Percentiles rank a stretch among this genome's conserved stretches.
These are phyloP conservation scores for Lentinus brumalis DNA, from an alignment of 768 basidiomycete species.

Conservation along the genomic window DNA sequence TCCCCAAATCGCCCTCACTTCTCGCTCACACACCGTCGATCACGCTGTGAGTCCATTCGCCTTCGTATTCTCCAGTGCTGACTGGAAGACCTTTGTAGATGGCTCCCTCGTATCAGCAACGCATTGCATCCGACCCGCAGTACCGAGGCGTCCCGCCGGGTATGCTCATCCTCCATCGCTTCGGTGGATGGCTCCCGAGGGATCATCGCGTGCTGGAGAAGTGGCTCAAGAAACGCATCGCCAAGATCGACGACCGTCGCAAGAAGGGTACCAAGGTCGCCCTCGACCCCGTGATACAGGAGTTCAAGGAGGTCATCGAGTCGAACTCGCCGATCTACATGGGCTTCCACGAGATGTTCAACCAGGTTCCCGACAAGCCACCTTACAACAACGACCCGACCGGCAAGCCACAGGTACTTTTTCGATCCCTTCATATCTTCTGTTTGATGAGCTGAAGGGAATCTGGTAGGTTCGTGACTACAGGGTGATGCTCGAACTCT, in stretches of 20 bases:
- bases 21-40: too few species aligned
- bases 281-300: conserved; percentile 21
- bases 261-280: not conserved
- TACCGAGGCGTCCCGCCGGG: too few species aligned
- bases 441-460: not conserved
- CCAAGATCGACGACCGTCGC: not conserved
- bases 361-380: conserved; percentile 24
- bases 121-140: too few species aligned
- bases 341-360: conserved; percentile 40
- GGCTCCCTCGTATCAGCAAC: too few species aligned
- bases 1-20: too few species aligned
- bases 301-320: conserved; percentile 29
- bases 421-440: not conserved
- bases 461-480: conserved; percentile 43
- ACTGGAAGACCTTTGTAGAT: too few species aligned
- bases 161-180: not conserved
- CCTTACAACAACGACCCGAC: conserved; percentile 16
- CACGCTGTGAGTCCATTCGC: too few species aligned
- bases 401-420: conserved; percentile 8
- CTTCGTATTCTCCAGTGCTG: too few species aligned
- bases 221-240: conserved; percentile 3
- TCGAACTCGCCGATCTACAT: conserved; percentile 34
- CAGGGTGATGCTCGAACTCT: conserved; percentile 39
- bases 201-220: conserved; percentile 1
- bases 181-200: conserved; percentile 7